Evolutionary conservation across 306 rosid genomes (phyloP), one percentile per base, ranked within the genome.

Genomic region (Abrus pulchellus): DNA sequence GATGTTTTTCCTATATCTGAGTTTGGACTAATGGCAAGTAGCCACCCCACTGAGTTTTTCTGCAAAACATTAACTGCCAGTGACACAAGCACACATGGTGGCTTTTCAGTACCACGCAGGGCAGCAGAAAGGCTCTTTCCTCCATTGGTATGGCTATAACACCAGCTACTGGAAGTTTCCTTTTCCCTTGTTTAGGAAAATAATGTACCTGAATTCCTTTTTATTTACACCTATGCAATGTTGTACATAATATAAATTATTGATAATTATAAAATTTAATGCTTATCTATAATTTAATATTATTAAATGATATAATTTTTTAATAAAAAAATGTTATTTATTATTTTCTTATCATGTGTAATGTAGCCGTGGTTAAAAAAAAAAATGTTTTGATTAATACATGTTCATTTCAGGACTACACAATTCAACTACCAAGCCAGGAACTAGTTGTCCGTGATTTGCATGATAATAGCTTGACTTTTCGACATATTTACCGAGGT

Each of bases 111-210:
- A 69, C 98, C 98, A 1, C 91, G 97, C 53, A 88, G 98, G 78
- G 94, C 98, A 38, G 98, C 98, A 14, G 98, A 94, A 65, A 94
- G 92, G 87, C 97, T 92, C 13, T 94, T 94, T 85, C 98, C 97
- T 71, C 86, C 89, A 0, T 77, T 96, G 92, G 99, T 93, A 86
- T 57, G 86, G 76, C 82, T 56, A 43, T 43, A 55, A 7, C 50
- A 36, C 38, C 60, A 48, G 20, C 40, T 44, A 3, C 49, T 71
- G 41, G 27, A 52, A 68, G 41, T 54, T 27, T 13, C 48, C 40
- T 11, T 56, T 1, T 67, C 9, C 38, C 29, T 70, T 60, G 56
- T 28, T 48, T 5, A 11, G 28, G 28, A 47, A 48, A 20, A 20
- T 71, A 34, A 11, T 1, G 36, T 33, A 3, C 41, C 7, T 73